phyloP scores from a whole-genome alignment of 164 flowering plant species.

The Platanus orientalis region DNA sequence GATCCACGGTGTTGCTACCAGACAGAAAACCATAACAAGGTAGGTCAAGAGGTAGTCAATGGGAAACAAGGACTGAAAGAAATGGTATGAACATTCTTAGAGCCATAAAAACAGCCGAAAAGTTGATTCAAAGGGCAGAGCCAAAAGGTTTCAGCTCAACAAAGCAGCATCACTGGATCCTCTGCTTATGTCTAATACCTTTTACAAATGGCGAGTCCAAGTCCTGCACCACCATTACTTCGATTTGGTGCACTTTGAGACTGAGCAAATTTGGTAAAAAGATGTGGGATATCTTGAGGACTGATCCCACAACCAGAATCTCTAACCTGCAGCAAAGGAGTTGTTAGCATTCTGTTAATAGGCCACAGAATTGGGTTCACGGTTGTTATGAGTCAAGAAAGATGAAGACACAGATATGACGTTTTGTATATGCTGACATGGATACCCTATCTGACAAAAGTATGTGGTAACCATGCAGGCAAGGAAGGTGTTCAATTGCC shows the following conservation, averaged over 20 bases:
- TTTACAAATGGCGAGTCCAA: constrained; percentile 66
- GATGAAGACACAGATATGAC: background rate
- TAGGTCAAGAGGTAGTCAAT: too few species aligned
- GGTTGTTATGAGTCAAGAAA: background rate
- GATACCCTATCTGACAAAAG: background rate
- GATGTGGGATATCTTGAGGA: constrained; percentile 46
- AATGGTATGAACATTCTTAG: too few species aligned
- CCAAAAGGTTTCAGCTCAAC: too few species aligned
- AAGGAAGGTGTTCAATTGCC: background rate
- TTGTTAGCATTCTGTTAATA: background rate
- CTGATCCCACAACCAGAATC: constrained; percentile 67
- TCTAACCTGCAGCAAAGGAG: constrained; percentile 49
- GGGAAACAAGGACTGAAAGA: too few species aligned
- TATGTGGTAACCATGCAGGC: background rate
- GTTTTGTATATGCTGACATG: background rate
- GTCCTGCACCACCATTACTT: constrained; percentile 40
- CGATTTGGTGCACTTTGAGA: constrained; percentile 30
- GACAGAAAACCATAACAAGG: too few species aligned
- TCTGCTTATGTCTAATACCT: constrained; percentile 39
- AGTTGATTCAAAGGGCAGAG: too few species aligned
- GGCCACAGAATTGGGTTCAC: background rate
- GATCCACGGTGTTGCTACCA: too few species aligned
- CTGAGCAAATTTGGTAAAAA: constrained; percentile 51
- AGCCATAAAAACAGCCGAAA: too few species aligned
- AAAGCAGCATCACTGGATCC: too few species aligned